Percentiles rank a stretch among this genome's conserved stretches.
These are phyloP conservation scores for Entonaema liquescens DNA, from an alignment of 495 filamentous ascomycete genomes.

Conservation along the genomic window DNA sequence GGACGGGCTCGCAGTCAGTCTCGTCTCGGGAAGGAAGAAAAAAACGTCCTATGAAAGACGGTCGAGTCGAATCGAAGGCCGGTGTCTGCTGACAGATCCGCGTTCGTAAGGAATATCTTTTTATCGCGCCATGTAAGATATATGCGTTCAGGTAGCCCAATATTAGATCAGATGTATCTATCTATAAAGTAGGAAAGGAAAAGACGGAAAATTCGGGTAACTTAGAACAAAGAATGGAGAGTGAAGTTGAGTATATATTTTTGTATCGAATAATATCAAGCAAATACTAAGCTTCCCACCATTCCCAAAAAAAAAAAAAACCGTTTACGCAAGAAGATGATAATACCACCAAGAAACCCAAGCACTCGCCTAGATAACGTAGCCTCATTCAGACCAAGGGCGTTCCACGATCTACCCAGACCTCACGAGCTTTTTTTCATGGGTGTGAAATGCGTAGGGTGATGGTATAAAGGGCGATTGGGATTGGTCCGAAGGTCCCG, in stretches of 20 bases:
- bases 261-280: background rate
- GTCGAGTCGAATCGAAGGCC: constrained; percentile 18
- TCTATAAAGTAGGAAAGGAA: background rate
- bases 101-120: constrained; percentile 5
- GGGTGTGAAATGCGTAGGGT: background rate
- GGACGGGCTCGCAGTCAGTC: constrained; percentile 3
- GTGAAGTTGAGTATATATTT: constrained; percentile 1
- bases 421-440: background rate
- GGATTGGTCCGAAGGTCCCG: constrained; percentile 2
- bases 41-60: constrained; percentile 1
- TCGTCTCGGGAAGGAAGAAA: constrained; percentile 7
- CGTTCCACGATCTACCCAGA: background rate
- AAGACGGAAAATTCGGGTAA: background rate
- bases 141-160: background rate
- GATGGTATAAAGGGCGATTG: background rate
- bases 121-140: constrained; percentile 35
- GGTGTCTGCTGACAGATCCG: constrained; percentile 30
- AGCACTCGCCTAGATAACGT: background rate
- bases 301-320: no score
- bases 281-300: background rate
- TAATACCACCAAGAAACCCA: background rate
- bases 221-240: background rate
- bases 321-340: background rate
- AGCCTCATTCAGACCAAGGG: background rate
- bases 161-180: background rate